Percentiles rank a stretch among this genome's conserved stretches.
Evolutionary conservation across 257 asterid species (phyloP).

Genomic region (Cinchona pubescens): DNA sequence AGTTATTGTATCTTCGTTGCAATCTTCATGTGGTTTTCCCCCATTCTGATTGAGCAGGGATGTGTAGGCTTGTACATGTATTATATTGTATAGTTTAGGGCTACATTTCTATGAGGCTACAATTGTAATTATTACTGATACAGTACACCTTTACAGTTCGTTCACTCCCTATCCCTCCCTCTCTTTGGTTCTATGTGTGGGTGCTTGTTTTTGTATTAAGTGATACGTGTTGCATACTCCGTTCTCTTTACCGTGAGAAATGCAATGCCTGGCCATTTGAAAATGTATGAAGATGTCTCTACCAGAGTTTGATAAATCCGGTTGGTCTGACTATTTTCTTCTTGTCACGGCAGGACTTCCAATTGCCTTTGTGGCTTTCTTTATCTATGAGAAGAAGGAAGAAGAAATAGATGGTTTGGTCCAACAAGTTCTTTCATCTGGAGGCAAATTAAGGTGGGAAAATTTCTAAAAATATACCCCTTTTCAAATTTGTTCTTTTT

Average conservation of each 20-base stretch:
- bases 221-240: not conserved
- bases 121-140: too few species aligned
- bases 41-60: too few species aligned
- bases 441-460: conserved; percentile 49
- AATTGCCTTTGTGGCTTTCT: conserved; percentile 46
- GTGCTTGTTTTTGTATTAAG: too few species aligned
- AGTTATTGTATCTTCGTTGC: too few species aligned
- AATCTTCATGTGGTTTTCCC: too few species aligned
- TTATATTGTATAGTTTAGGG: too few species aligned
- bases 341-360: conserved; percentile 53
- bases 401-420: conserved; percentile 55
- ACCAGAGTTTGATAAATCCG: not conserved
- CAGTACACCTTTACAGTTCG: too few species aligned
- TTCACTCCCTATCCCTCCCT: conserved; percentile 6
- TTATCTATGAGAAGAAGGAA: conserved; percentile 61
- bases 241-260: not conserved
- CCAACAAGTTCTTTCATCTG: conserved; percentile 35
- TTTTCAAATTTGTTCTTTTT: too few species aligned
- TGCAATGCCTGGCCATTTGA: not conserved
- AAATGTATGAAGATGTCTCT: not conserved
- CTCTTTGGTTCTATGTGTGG: too few species aligned
- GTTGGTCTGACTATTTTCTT: conserved; percentile 15
- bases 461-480: too few species aligned
- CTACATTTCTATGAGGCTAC: too few species aligned
- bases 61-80: too few species aligned